A percentile compares a stretch with the other conserved stretches of the same genome.
Conservation (phyloP, 495 filamentous ascomycete species). For the Sordaria brevicollis region DNA sequence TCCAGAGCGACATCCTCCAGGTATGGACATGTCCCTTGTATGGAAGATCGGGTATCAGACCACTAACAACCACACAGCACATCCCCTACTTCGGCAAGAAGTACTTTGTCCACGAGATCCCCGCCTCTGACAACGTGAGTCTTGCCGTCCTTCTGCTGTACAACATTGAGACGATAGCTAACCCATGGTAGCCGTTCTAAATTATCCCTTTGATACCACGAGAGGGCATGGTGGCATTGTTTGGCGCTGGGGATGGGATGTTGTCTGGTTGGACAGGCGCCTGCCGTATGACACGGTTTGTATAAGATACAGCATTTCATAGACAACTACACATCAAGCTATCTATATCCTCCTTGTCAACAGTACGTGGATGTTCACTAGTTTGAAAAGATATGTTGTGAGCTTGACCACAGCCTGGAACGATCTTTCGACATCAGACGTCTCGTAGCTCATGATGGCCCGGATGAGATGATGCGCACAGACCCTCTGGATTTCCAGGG, state of each 20-base stretch:
- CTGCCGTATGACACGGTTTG: conserved; percentile 6
- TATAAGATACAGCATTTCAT: conserved; percentile 11
- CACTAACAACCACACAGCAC: conserved; percentile 31
- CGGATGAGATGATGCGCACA: neutral
- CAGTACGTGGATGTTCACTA: neutral
- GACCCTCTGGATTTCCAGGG: neutral
- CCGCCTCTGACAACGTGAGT: conserved; percentile 49
- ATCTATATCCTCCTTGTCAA: neutral
- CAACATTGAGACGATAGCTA: conserved; percentile 1
- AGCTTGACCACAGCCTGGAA: neutral
- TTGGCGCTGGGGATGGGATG: conserved; percentile 1
- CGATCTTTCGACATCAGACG: neutral
- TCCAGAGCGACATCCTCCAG: conserved; percentile 45
- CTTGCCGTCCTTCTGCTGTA: neutral
- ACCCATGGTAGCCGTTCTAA: conserved; percentile 35
- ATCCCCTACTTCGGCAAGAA: conserved; percentile 37
- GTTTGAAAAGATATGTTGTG: neutral
- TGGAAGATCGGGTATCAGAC: neutral
- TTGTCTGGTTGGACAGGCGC: neutral
- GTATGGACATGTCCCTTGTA: conserved; percentile 4
- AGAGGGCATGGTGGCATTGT: neutral
- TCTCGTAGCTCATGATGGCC: neutral
- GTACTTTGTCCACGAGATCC: conserved; percentile 40
- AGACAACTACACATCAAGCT: conserved; percentile 6
- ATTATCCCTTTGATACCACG: neutral